These are phyloP conservation scores for Candida takata DNA, from an alignment of 805 yeast genomes.

Conservation along the genomic window DNA sequence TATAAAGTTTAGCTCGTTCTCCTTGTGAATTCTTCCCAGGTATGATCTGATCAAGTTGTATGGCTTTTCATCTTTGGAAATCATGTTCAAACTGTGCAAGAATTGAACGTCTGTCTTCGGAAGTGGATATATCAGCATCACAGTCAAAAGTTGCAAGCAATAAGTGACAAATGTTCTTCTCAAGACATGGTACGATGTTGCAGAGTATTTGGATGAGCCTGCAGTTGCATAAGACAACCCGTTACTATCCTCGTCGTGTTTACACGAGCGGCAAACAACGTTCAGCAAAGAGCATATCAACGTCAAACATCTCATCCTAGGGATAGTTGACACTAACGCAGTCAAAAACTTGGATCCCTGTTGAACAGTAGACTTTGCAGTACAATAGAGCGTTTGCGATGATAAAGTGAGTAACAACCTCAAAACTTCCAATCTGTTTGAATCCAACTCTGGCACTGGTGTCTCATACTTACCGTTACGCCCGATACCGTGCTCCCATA, in stretches of 20 bases:
- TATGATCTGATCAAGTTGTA: constrained; percentile 43
- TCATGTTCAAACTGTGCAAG: constrained; percentile 27
- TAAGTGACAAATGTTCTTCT: constrained; percentile 44
- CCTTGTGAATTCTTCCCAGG: constrained; percentile 47
- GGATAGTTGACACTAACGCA: constrained; percentile 42
- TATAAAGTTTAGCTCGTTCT: constrained; percentile 45
- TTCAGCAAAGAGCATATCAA: constrained; percentile 69
- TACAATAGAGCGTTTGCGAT: constrained; percentile 53
- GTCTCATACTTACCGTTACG: constrained; percentile 22
- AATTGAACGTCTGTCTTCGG: constrained; percentile 41
- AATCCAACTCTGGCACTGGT: constrained; percentile 41
- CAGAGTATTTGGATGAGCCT: constrained; percentile 18
- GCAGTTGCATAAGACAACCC: constrained; percentile 33
- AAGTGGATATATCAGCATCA: constrained; percentile 56
- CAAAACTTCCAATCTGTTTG: constrained; percentile 62
- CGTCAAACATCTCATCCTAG: constrained; percentile 40
- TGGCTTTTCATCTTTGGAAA: constrained; percentile 26
- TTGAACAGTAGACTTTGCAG: constrained; percentile 34
- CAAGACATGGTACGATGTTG: constrained; percentile 24
- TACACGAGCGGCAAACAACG: constrained; percentile 45
- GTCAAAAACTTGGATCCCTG: constrained; percentile 59
- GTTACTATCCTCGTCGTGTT: constrained; percentile 32
- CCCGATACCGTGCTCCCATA: constrained; percentile 86
- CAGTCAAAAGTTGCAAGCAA: constrained; percentile 54
- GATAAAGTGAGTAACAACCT: constrained; percentile 52